phyloP scores from a whole-genome alignment of 768 basidiomycete species.

The Clavaria fumosa region DNA sequence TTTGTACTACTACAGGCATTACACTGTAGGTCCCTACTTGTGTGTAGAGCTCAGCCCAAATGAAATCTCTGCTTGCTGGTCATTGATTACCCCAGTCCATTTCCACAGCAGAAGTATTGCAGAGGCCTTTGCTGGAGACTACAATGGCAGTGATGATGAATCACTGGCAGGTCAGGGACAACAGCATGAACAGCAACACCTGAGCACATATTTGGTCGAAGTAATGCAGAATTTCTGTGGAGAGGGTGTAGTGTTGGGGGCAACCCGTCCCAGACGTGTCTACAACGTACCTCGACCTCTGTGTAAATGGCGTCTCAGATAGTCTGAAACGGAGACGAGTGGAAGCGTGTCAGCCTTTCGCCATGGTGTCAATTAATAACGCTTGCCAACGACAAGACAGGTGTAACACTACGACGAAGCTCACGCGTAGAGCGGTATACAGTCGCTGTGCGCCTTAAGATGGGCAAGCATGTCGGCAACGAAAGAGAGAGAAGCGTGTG shows the following conservation, averaged over 20 bases:
- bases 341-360: conserved; percentile 88
- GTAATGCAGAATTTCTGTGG: conserved; percentile 75
- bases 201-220: conserved; percentile 89
- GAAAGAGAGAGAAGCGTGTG: conserved; percentile 8
- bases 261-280: too few species aligned
- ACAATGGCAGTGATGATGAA: conserved; percentile 91
- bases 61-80: too few species aligned
- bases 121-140: conserved; percentile 87
- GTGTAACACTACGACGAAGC: conserved; percentile 16
- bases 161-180: conserved; percentile 93
- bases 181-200: conserved; percentile 78
- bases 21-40: too few species aligned
- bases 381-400: not conserved
- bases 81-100: too few species aligned
- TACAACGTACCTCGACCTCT: conserved; percentile 70
- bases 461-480: conserved; percentile 83
- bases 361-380: conserved; percentile 33
- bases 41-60: too few species aligned
- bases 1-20: too few species aligned
- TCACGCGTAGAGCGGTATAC: conserved; percentile 78
- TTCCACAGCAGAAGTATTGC: too few species aligned
- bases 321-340: conserved; percentile 92
- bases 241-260: too few species aligned
- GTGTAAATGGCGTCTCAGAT: conserved; percentile 88
- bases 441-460: conserved; percentile 90